Evolutionary conservation across 805 yeast species (phyloP).

Genomic region (Nakazawaea anatomiae): DNA sequence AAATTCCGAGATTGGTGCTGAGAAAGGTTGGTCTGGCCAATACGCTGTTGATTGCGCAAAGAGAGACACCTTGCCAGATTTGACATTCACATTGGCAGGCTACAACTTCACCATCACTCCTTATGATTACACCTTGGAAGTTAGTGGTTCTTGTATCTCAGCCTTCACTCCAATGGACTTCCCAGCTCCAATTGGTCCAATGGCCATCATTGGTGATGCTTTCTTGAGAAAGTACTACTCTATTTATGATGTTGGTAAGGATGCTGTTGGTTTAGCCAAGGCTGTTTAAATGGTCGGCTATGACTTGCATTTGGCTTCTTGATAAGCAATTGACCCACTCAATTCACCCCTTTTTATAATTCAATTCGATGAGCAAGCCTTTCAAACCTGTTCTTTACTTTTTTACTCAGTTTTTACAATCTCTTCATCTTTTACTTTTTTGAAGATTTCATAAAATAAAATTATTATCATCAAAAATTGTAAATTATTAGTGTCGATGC

Average conservation of each 20-base stretch:
- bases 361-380: neutral
- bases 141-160: conserved; percentile 92
- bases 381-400: neutral
- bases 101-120: conserved; percentile 87
- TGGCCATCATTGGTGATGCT: conserved; percentile 95
- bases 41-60: conserved; percentile 86
- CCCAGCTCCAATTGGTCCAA: conserved; percentile 95
- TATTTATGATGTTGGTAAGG: conserved; percentile 80
- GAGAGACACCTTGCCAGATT: conserved; percentile 82
- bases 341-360: neutral
- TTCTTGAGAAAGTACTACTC: conserved; percentile 95
- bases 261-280: conserved; percentile 92
- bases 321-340: neutral
- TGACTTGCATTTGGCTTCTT: too few relatives aligned
- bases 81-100: conserved; percentile 86
- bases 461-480: too few relatives aligned
- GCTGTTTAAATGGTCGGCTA: conserved; percentile 38
- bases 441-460: neutral
- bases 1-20: conserved; percentile 95
- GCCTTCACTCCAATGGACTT: conserved; percentile 96
- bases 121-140: conserved; percentile 89
- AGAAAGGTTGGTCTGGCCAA: conserved; percentile 96
- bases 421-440: neutral
- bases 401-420: too few relatives aligned
- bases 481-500: too few relatives aligned